Base-by-base conservation (phyloP, 495 filamentous ascomycete genomes). In the Talaromyces nanjingensis region DNA sequence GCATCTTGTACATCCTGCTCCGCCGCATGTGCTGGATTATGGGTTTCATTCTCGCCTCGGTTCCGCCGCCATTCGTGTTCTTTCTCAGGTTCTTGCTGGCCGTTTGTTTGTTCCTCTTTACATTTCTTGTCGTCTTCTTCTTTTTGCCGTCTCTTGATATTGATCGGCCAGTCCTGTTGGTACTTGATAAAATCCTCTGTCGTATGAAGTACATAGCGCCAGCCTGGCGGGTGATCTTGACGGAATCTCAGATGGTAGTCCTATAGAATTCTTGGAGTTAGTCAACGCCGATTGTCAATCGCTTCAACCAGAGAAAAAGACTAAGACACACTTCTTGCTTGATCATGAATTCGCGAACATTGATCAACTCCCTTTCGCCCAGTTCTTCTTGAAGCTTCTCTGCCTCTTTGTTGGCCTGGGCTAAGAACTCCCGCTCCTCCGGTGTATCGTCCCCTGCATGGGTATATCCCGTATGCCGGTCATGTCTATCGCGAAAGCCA, bases 371-470 rank as follows among this genome's bases (percentile, higher is more conserved):
- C 6, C 61, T 65, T 52, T 58, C n/a, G 65, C 39, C 22, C 60
- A 65, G 64, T 69, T 66, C 53, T 68, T 67, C 63, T 16, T 63
- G 14, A 25, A 72, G 34, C 59, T 72, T 71, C 52, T 69, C 67
- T 25, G 67, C 62, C 56, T 68, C 67, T 20, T 49, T 49, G n/a
- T 12, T 49, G n/a, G 45, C 45, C 18, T 49, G 45, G n/a, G 45
- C 45, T 49, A 49, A 20, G 6, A 49, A 49, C 1, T 49, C 45
- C 45, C n/a, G 45, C 45, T 20, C n/a, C 45, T 49, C n/a, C 8
- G 45, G 18, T n/a, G n/a, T 18, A 49, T 67, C 68, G 20, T 70
- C 65, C 5, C 64, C 65, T 3, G 34, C 9, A 18, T 70, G 62
- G 9, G 68, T 70, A 25, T 68, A 33, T 1, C 68, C 68, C 0